Conservation (phyloP, 179 eudicot genomes). For the Silene coronaria region DNA sequence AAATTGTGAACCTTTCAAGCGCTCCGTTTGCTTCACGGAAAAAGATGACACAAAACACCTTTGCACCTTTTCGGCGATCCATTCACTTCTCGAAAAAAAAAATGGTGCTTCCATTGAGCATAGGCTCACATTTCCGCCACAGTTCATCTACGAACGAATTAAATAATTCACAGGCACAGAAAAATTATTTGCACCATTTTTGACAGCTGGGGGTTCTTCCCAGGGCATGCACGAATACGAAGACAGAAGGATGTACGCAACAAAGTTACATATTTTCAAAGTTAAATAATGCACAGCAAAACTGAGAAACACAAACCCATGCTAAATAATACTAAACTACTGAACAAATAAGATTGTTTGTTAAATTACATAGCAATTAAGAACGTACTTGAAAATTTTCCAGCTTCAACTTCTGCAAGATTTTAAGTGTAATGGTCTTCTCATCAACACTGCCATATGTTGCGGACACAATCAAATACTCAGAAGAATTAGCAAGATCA, state of each 20-base stretch:
- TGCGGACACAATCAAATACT: constrained; percentile 4
- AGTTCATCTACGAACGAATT: not conserved
- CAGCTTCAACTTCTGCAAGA: constrained; percentile 70
- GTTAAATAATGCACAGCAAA: not conserved
- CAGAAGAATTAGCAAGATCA: not conserved
- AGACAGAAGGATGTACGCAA: not conserved
- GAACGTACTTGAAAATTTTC: constrained; percentile 79
- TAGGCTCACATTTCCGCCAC: not conserved
- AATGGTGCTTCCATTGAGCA: not conserved
- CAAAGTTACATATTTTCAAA: not conserved
- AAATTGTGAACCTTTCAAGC: not conserved
- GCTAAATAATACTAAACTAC: not conserved
- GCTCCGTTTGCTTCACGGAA: not conserved
- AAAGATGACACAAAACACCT: not conserved
- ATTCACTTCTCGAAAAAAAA: not conserved
- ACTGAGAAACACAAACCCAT: not conserved
- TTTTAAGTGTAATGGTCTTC: constrained; percentile 58
- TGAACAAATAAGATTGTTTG: not conserved
- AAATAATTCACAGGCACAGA: not conserved
- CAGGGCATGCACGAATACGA: not conserved
- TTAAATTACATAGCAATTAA: not conserved
- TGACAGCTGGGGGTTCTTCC: not conserved
- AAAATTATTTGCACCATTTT: not conserved
- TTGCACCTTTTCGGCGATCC: not conserved
- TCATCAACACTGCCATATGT: constrained; percentile 57